A percentile compares a stretch with the other conserved stretches of the same genome.
Conservation (phyloP, 1,139 yeast species). For the Scheffersomyces titani region DNA sequence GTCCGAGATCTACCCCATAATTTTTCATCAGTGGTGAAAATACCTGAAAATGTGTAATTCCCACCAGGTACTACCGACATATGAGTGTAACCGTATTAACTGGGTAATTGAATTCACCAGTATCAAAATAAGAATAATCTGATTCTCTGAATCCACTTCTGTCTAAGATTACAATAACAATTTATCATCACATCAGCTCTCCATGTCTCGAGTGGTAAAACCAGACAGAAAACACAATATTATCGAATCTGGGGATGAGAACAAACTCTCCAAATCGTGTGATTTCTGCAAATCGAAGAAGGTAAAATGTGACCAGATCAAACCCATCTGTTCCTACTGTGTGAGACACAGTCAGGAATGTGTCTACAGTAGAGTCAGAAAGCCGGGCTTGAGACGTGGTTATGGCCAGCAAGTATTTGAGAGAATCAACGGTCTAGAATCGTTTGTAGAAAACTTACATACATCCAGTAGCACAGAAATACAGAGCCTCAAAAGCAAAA, state of each 20-base stretch:
- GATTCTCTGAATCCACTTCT: neutral
- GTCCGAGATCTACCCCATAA: neutral
- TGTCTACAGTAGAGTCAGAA: conserved; percentile 28
- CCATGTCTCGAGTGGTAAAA: neutral
- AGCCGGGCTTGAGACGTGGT: conserved; percentile 31
- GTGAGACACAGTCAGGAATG: conserved; percentile 24
- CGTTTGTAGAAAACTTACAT: neutral
- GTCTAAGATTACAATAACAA: neutral
- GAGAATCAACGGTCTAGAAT: conserved; percentile 8
- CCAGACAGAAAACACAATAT: neutral
- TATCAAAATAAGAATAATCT: neutral
- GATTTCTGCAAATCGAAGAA: conserved; percentile 37
- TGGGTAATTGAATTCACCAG: neutral
- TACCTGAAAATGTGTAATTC: neutral
- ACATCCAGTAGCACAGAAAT: neutral
- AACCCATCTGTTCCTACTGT: conserved; percentile 36
- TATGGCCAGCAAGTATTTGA: conserved; percentile 28
- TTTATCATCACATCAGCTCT: neutral
- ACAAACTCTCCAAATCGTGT: conserved; percentile 26
- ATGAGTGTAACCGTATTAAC: neutral
- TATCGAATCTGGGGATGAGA: neutral
- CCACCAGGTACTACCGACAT: neutral
- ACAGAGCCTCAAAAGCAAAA: neutral
- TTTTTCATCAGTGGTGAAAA: neutral
- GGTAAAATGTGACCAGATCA: conserved; percentile 34